Evolutionary conservation across 2,329 filamentous ascomycete genomes (phyloP), one percentile per base, ranked within the genome.

Genomic region (Colletotrichum nymphaeae): DNA sequence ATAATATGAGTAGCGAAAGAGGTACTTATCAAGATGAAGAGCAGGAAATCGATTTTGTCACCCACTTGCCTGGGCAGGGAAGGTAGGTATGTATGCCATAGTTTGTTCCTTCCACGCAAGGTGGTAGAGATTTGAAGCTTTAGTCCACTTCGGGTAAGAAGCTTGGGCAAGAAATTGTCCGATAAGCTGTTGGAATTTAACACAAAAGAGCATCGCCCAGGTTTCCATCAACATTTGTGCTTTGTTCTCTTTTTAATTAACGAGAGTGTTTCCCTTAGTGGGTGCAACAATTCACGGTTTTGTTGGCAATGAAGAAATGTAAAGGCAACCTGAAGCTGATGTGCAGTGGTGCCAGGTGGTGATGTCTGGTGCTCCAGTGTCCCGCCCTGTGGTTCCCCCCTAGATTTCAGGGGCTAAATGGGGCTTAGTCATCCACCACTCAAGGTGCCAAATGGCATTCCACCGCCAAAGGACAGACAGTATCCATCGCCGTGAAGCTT

Each of bases 401-500:
- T 71, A 35, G 56, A 65, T 62, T 64, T 73, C 71, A 73, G 71
- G 72, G 72, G 72, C 57, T 63, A 32, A 52, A 16, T 2, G 5
- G 7, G 0, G 68, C 73, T 74, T 74, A 74, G 73, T 74, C 73
- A 74, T 69, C 65, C 16, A 1, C 52, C 37, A 37, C 69, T 42
- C 60, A 58, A 66, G 19, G 53, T 67, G 52, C 69, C 63, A 55
- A 65, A 55, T 63, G 72, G 53, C 69, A 63, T 68, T 72, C 72
- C 63, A 37, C 42, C 30, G 22, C 62, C 64, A 73, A 70, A 73
- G 65, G 70, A 73, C 73, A 73, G 65, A 73, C 73, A 73, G 65
- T 70, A 65, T 73, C 69, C 73, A 65, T 73, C 72, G 32, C 58
- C 30, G 30, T 19, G 32, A 49, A 60, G 42, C 70, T 66, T 49